Base-by-base conservation (phyloP, 192 early-diverging fungal genomes). In the Podila epigama region DNA sequence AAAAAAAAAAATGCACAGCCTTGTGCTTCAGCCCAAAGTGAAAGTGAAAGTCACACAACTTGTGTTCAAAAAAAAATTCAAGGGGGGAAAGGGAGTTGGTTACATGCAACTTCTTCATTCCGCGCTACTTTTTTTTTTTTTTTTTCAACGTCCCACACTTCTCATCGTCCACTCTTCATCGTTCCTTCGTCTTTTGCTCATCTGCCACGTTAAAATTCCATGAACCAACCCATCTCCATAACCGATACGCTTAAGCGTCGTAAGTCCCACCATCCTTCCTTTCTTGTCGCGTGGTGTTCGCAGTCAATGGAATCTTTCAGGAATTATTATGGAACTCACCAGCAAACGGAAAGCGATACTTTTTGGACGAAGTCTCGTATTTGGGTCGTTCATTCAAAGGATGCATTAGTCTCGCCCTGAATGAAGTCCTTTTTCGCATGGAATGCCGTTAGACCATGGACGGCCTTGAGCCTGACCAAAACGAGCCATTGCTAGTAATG, bases 171-270 rank as follows among this genome's bases (percentile, higher is more conserved):
- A 33, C 15, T 36, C 40, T 28, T 31, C 61, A 39, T 22, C 28
- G 35, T 7, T 36, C n/a, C 18, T 27, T 29, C 31, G 15, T 62
- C n/a, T 18, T 31, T 16, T 12, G 12, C n/a, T n/a, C 44, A 35
- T 5, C 40, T 18, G 6, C 60, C 31, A 18, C 15, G 4, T 50
- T n/a, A 53, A 36, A 28, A n/a, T n/a, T n/a, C n/a, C 51, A 67
- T 77, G 73, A 77, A 77, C 40, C 73, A 77, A 18, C 66, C 73
- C 34, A 77, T 77, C 54, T 77, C 73, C 18, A 77, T 77, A 48
- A 77, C 73, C 55, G 73, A 77, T 39, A 77, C 73, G 5, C 44
- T 77, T 22, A 77, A 77, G 61, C 73, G 73, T 39, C 65, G 73
- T 77, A 77, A 77, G 73, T 75, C 25, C 29, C 27, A 33, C 28